phyloP scores from a whole-genome alignment of 805 yeast species.

The Candida koratica region DNA sequence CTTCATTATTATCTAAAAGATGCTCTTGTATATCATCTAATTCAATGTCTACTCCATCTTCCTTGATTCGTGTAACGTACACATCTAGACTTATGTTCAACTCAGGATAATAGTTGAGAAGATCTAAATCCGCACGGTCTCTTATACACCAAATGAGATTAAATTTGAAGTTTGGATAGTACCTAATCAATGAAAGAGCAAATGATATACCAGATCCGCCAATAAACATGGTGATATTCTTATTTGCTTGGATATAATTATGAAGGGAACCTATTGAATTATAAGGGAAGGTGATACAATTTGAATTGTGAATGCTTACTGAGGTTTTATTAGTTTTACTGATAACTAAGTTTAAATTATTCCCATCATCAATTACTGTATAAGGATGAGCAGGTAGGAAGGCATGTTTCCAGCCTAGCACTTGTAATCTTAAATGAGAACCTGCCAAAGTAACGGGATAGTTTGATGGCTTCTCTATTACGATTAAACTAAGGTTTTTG shows the following conservation, averaged over 20 bases:
- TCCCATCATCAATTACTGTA: constrained; percentile 12
- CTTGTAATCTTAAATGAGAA: constrained; percentile 11
- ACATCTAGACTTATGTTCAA: constrained; percentile 5
- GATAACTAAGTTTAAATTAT: constrained; percentile 10
- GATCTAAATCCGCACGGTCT: constrained; percentile 7
- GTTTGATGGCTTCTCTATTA: constrained; percentile 9
- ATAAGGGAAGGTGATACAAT: constrained; percentile 13
- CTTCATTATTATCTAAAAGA: background rate
- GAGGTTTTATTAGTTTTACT: constrained; percentile 8
- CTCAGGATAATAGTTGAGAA: constrained; percentile 7
- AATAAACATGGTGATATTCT: constrained; percentile 6
- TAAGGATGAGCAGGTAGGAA: constrained; percentile 15
- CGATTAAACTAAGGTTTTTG: constrained; percentile 8
- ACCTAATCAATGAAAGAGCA: constrained; percentile 12
- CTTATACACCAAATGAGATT: constrained; percentile 13
- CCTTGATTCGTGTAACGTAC: constrained; percentile 5
- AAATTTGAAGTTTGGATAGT: constrained; percentile 9
- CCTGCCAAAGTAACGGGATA: constrained; percentile 13
- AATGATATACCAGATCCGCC: constrained; percentile 16
- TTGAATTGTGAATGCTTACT: constrained; percentile 1
- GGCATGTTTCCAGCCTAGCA: background rate
- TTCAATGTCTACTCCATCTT: background rate
- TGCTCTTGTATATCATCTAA: constrained; percentile 1
- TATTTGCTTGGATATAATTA: constrained; percentile 2
- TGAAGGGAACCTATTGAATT: constrained; percentile 5